A percentile compares a stretch with the other conserved stretches of the same genome.
These are phyloP conservation scores for Ehretia macrophylla DNA, from an alignment of 257 asterid species.

Conservation along the genomic window DNA sequence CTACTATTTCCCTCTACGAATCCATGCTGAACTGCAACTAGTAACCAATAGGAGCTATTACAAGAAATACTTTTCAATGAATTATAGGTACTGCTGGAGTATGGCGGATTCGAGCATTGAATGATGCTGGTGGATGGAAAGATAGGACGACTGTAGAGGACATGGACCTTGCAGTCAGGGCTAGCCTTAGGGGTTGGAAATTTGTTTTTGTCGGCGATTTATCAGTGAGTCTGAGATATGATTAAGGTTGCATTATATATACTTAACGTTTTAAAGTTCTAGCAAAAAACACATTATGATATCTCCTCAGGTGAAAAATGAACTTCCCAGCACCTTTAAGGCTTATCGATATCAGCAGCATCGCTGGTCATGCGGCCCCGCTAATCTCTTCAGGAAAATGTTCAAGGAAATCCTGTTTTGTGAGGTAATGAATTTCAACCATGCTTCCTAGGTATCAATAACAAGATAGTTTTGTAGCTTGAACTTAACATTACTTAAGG, in stretches of 20 bases:
- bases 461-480: not conserved
- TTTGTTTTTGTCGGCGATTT: conserved; percentile 62
- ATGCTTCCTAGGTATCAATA: not conserved
- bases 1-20: not conserved
- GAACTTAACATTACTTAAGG: not conserved
- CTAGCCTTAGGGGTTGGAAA: conserved; percentile 78
- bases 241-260: conserved; percentile 7
- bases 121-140: conserved; percentile 84
- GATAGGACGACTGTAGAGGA: conserved; percentile 82
- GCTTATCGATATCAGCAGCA: conserved; percentile 87
- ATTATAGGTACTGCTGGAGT: conserved; percentile 71
- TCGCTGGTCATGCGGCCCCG: conserved; percentile 93
- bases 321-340: conserved; percentile 84
- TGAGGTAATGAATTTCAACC: conserved; percentile 36
- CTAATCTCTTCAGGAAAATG: conserved; percentile 82
- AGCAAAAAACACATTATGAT: conserved; percentile 16
- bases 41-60: not conserved
- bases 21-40: no score
- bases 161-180: conserved; percentile 85
- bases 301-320: conserved; percentile 69
- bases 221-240: conserved; percentile 35
- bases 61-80: conserved; percentile 2
- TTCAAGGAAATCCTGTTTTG: conserved; percentile 53
- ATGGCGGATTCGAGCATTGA: conserved; percentile 58
- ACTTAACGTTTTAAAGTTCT: conserved; percentile 11